Evolutionary conservation across 2,329 filamentous ascomycete species (phyloP), one percentile per base, ranked within the genome.

Genomic region (Cyclaneusma minus): DNA sequence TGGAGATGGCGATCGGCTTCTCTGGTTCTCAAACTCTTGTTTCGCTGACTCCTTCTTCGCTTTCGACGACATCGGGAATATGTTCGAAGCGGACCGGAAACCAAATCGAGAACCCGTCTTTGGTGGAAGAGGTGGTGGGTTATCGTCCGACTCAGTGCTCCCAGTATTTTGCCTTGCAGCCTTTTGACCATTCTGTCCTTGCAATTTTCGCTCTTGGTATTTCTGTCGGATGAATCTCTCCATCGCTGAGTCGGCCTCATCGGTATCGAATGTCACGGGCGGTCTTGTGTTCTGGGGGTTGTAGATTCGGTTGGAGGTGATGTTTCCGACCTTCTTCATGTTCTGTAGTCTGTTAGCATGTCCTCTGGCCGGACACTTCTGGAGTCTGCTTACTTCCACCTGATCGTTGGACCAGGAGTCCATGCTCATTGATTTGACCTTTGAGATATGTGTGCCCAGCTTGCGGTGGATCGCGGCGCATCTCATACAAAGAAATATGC

Each of bases 391-490:
- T 60, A 93, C 85, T 56, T 98, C 89, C 36, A 98, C 85, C 56
- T 98, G 89, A 34, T 95, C 89, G 45, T 77, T 76, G 25, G 80
- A 74, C 89, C 89, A 98, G 40, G 78, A 89, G 55, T 98, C 89
- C 85, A 98, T 95, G 52, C 80, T 95, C 56, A 98, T 55, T 19
- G 85, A 95, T 55, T 98, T 98, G 60, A 98, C 84, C 53, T 98
- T 98, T 39, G 85, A 94, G 36, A 98, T 83, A 53, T 98, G 89
- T 21, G 89, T 95, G 34, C 89, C 89, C 45, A 98, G 63, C 56
- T 95, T 95, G 47, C 89, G 81, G 59, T 98, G 89, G 45, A 95
- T 68, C 29, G 84, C 70, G 28, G 85, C 89, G 62, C 89, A 98
- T 49, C 89, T 82, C 80, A 98, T 91, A 57, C 89, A 98, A 26